Conservation (phyloP, 2,329 filamentous ascomycete species). For the Aspergillus sp. region DNA sequence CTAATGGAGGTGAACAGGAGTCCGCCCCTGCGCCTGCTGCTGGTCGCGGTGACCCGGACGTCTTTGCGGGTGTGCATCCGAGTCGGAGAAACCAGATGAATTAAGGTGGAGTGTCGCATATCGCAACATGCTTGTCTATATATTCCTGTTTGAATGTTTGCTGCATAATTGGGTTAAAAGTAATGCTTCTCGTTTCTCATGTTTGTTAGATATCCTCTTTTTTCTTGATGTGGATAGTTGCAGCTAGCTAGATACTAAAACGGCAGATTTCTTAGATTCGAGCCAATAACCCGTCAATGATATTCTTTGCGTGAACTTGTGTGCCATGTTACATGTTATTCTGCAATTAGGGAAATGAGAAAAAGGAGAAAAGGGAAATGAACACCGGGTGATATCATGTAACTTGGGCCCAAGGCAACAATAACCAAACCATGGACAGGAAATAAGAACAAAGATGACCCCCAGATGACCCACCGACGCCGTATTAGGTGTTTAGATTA, state of each 20-base stretch:
- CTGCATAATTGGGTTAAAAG: neutral
- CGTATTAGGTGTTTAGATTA: constrained; percentile 34
- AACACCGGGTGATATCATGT: constrained; percentile 3
- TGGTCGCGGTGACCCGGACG: constrained; percentile 8
- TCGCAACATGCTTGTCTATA: neutral
- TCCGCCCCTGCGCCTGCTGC: neutral
- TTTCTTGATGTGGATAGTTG: constrained; percentile 1
- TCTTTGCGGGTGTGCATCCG: constrained; percentile 35
- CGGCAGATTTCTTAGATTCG: neutral
- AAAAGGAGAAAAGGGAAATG: constrained; percentile 7
- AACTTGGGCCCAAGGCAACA: constrained; percentile 1
- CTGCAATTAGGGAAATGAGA: constrained; percentile 12
- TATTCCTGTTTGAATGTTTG: constrained; percentile 2
- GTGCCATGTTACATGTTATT: constrained; percentile 20
- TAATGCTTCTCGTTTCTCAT: neutral
- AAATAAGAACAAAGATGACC: constrained; percentile 15
- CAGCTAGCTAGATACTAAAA: neutral
- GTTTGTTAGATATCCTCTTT: constrained; percentile 4
- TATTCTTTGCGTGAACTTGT: constrained; percentile 16
- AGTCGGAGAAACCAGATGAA: constrained; percentile 26
- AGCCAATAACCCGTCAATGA: constrained; percentile 4
- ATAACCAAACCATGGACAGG: neutral
- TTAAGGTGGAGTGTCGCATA: too few species aligned
- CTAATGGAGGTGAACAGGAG: too few species aligned
- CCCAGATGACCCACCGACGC: constrained; percentile 24